Evolutionary conservation across 202 grass and related monocot species (phyloP), one percentile per base, ranked within the genome.

Genomic region (Zizania palustris): DNA sequence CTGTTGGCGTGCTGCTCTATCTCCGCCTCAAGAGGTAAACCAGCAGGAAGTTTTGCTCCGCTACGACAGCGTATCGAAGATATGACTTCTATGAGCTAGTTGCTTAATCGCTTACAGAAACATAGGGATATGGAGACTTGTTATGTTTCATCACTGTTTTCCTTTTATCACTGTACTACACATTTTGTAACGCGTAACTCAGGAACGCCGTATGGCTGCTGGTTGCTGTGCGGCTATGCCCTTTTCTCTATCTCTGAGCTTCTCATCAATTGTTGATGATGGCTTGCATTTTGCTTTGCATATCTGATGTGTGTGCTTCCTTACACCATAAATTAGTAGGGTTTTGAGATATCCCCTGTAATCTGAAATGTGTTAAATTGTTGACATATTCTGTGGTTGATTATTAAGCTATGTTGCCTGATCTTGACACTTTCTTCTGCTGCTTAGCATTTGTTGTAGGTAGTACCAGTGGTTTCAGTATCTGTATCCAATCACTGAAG

Each of bases 1-100:
- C 60, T 21, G 88, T 67, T 18, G 7, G 76, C 63, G 9, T 67
- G 39, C 44, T 75, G 44, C 37, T 74, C 76, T 81, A 50, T 64
- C 80, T 90, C 75, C 83, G 79, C 83, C 83, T 82, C 21, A 90
- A 79, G 79, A 90, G 83, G 87, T 90, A 90, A 85, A 77, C 51
- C 35, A 65, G 69, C 74, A 61, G 58, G 75, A 83, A 82, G 83
- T 86, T 71, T 84, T 84, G 82, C 65, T 65, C 59, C 18, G 71
- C 57, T 76, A 50, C 65, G n/a, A 48, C 43, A 60, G 72, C 74
- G 38, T 72, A 58, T 72, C 38, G 33, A 53, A 65, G 66, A 39
- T 39, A 55, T 12, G 65, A 59, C 50, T 79, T 88, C 22, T 76
- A 55, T 76, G 16, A 67, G 20, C 54, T 86, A 80, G 81, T 84